Evolutionary conservation across 176 grass and related monocot species (phyloP), one percentile per base, ranked within the genome.

Genomic region (Oryza meyeriana): DNA sequence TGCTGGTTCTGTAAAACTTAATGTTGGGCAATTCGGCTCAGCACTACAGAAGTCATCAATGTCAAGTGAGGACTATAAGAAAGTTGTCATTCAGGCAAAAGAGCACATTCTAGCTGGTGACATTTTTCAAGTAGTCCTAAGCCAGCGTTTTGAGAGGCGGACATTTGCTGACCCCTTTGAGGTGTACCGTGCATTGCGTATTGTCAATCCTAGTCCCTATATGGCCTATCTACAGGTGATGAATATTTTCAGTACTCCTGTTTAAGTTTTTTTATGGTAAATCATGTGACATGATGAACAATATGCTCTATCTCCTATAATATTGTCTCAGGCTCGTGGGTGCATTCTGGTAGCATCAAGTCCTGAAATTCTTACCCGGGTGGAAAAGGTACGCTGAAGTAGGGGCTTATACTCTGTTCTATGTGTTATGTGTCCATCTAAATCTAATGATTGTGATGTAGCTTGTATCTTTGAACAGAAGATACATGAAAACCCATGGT

Each of bases 61-160:
- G 87, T 93, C 92, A 40, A 89, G 63, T 39, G 88, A 93, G 74
- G 82, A 93, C 47, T 98, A 88, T 33, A 89, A 86, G 85, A 88
- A 83, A 39, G 80, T 87, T 61, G 90, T 98, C 35, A 22, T 93
- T 58, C 76, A 95, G 75, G 92, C 88, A 6, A 98, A 98, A 85
- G 84, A 98, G 24, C 92, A 90, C 32, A 98, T 98, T 45, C 72
- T 89, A 32, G 86, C 92, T 18, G 95, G 90, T 70, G 95, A 98
- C 25, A 95, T 98, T 76, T 98, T 98, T 79, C 95, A 98, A 89
- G 88, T 95, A 12, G 92, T 98, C 47, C 31, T 98, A 45, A 98
- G 95, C 65, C 95, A 95, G 59, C 86, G 92, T 41, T 98, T 95
- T 55, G 92, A 98, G 90, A 90, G 90, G 40, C 85, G 90, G 2